Evolutionary conservation across 2,329 filamentous ascomycete genomes (phyloP), one percentile per base, ranked within the genome.

Genomic region (Phaeoacremonium minimum): DNA sequence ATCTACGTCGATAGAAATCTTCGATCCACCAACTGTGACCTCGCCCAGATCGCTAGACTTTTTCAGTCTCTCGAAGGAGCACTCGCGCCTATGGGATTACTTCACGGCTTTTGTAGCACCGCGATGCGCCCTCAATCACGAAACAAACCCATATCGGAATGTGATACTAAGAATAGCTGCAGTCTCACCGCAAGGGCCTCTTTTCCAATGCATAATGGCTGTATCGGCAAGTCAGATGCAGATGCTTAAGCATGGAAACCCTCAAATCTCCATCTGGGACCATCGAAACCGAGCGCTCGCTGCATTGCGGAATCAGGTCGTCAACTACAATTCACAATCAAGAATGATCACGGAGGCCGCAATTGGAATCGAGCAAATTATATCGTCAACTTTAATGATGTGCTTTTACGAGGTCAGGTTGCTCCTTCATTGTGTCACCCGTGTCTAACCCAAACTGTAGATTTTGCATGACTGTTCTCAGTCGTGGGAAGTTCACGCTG

Each of bases 161-260:
- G 44, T 55, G 7, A 39, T 55, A 5, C 30, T 55, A 15, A 46
- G 43, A 19, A 45, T 55, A 33, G 50, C 52, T 6, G 41, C 41
- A 19, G 42, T 37, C 16, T 44, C 35, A 13, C 44, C 35, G 15
- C 42, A 40, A 7, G 52, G 52, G 1, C 49, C 52, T 16, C 39
- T 57, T 4, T 50, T 55, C 33, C 48, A 53, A 30, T 52, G 48
- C 30, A 43, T 56, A 28, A 42, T 57, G 35, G 48, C 51, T 7
- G 50, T 47, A 2, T 47, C 53, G 6, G 49, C 53, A 6, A 53
- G 48, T 11, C 51, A 57, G 32, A 28, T 52, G 8, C 46, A 50
- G n/a, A 55, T 36, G 18, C 43, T 49, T 6, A 49, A 50, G 12
- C 40, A 47, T 11, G 35, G 20, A 7, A 44, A 46, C 33, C 50